phyloP scores from a whole-genome alignment of 768 basidiomycete genomes.

The Pisolithus marmoratus region DNA sequence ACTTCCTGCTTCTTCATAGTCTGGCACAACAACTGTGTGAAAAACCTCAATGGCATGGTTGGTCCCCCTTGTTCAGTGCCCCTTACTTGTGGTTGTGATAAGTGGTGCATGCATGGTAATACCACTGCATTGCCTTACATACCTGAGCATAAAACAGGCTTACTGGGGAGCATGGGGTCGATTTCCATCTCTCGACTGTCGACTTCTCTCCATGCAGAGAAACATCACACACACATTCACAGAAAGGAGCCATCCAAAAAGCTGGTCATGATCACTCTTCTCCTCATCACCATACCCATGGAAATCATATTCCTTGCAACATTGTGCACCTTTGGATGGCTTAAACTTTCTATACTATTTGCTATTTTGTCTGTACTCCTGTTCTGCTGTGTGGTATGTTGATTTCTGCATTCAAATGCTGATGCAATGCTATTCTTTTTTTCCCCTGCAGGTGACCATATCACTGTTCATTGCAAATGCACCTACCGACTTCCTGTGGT shows the following conservation, averaged over 20 bases:
- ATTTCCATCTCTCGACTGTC: slow-evolving; percentile 90
- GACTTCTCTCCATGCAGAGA: no score
- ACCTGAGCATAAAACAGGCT: slow-evolving; percentile 35
- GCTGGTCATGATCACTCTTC: slow-evolving; percentile 63
- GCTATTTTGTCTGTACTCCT: slow-evolving; percentile 53
- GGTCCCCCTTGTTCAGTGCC: slow-evolving; percentile 86
- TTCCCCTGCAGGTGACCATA: slow-evolving; percentile 48
- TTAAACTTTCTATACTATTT: slow-evolving; percentile 66
- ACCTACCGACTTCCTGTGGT: slow-evolving; percentile 77
- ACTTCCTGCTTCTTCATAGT: slow-evolving; percentile 51
- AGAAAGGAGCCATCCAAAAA: slow-evolving; percentile 33
- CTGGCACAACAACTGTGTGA: slow-evolving; percentile 60
- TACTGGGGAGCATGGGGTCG: slow-evolving; percentile 86
- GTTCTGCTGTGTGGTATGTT: slow-evolving; percentile 75
- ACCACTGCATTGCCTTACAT: neutral
- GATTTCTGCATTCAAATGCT: neutral
- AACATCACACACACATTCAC: slow-evolving; percentile 1
- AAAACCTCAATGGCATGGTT: slow-evolving; percentile 71
- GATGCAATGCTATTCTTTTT: neutral
- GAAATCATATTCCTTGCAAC: slow-evolving; percentile 67
- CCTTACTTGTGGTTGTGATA: slow-evolving; percentile 80
- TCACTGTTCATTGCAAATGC: slow-evolving; percentile 63
- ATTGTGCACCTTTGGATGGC: slow-evolving; percentile 69
- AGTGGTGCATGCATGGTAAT: slow-evolving; percentile 55
- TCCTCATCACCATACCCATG: slow-evolving; percentile 71